Conservation (phyloP, 352 stramenopile genomes). For the Sclerospora graminicola region DNA sequence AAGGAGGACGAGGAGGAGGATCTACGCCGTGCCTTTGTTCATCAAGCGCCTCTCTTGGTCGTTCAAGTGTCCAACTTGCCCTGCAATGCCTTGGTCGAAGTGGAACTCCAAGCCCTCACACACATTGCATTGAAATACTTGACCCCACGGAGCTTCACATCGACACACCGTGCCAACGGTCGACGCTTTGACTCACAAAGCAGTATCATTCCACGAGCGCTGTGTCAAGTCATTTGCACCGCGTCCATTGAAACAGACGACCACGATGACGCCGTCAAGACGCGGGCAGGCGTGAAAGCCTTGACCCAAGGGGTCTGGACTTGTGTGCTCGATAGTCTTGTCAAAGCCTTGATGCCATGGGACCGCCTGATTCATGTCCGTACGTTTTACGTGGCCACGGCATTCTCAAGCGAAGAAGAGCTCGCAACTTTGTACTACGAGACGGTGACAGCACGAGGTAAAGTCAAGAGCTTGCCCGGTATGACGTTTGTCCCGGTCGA, state of each 20-base stretch:
- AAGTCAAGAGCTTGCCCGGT: slow-evolving; percentile 24
- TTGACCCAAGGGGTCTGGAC: slow-evolving; percentile 15
- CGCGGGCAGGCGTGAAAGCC: slow-evolving; percentile 13
- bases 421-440: slow-evolving; percentile 26
- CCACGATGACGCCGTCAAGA: slow-evolving; percentile 2
- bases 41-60: slow-evolving; percentile 40
- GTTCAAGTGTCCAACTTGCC: slow-evolving; percentile 64
- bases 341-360: slow-evolving; percentile 41
- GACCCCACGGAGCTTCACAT: slow-evolving; percentile 10
- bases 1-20: slow-evolving; percentile 63
- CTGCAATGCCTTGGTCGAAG: slow-evolving; percentile 56
- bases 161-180: slow-evolving; percentile 2
- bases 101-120: slow-evolving; percentile 67
- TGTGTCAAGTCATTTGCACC: slow-evolving; percentile 43
- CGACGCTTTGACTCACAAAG: slow-evolving; percentile 25
- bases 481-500: slow-evolving; percentile 73
- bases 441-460: slow-evolving; percentile 20
- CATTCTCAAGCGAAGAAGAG: slow-evolving; percentile 40
- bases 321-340: slow-evolving; percentile 22
- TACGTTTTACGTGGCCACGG: slow-evolving; percentile 47
- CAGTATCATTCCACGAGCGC: slow-evolving; percentile 28
- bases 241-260: slow-evolving; percentile 12
- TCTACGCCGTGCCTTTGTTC: slow-evolving; percentile 30
- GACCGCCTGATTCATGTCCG: slow-evolving; percentile 55
- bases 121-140: slow-evolving; percentile 54